Evolutionary conservation across 225 moss, liverwort and hornwort species (phyloP), one percentile per base, ranked within the genome.

Genomic region (Polytrichum formosum): DNA sequence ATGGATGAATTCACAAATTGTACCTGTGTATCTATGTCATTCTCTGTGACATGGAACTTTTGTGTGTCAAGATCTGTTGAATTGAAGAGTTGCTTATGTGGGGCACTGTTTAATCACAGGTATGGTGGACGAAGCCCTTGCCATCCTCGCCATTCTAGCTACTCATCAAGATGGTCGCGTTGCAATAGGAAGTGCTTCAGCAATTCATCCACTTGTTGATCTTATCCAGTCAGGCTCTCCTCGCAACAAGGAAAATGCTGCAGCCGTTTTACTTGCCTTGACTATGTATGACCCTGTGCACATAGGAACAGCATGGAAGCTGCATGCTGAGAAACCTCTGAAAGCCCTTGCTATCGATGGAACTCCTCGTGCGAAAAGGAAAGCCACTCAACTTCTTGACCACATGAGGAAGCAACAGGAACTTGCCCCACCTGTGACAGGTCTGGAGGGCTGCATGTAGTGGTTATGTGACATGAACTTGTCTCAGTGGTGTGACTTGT

Each of bases 81-180:
- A 13, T 16, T 46, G 46, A 16, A 46, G 46, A 16, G 46, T 46
- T 46, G 13, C 46, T 13, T 1, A 46, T 0, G 4, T 46, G 46
- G 46, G 54, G 25, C 26, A 5, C 26, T 54, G 4, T 26, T 53
- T 54, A 10, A 13, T 22, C 68, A 56, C 75, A 79, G 79, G 79
- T 46, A 90, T 90, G 90, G 85, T 90, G 20, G 87, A 90, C 22
- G 90, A 90, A 82, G 82, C 90, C 54, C 82, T 90, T 7, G 90
- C 87, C 5, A 90, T 90, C 64, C 72, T 87, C 46, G 84, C 84
- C 27, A 80, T 90, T 29, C 74, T 90, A 33, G 83, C 85, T 0
- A 90, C 87, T 6, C 90, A 87, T 67, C 87, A 78, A 53, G 90
- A 90, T 72, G 87, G 87, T 46, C 80, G 82, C 5, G 63, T 73